phyloP scores from a whole-genome alignment of 768 basidiomycete genomes.

The Russula griseocarnosa region DNA sequence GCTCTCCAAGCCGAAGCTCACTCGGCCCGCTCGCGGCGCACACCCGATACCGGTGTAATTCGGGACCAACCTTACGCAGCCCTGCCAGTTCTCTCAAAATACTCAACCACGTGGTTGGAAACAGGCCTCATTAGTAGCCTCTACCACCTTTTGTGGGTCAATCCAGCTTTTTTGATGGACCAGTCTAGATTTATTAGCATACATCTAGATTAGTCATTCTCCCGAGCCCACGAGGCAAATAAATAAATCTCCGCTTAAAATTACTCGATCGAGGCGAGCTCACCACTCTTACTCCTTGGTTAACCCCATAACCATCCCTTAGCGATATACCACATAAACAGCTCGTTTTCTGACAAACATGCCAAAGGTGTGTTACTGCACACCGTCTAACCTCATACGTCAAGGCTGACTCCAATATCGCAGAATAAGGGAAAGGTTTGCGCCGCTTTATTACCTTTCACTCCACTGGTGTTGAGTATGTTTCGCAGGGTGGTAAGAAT shows the following conservation, averaged over 20 bases:
- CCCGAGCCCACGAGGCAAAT: no score
- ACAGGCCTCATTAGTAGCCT: no score
- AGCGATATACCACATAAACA: neutral
- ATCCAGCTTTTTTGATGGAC: no score
- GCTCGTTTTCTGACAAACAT: slow-evolving; percentile 5
- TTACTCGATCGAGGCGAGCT: neutral
- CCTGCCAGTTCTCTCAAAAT: no score
- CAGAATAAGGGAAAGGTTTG: slow-evolving; percentile 77
- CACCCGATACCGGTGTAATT: no score
- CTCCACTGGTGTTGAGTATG: slow-evolving; percentile 15
- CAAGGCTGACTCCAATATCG: neutral
- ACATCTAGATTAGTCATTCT: no score
- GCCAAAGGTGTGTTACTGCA: slow-evolving; percentile 22
- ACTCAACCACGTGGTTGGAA: no score
- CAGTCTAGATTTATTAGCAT: no score
- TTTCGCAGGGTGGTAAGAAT: slow-evolving; percentile 91
- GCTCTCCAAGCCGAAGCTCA: neutral
- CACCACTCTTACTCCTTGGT: neutral
- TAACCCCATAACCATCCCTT: neutral
- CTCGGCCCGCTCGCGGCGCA: neutral
- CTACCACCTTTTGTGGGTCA: no score
- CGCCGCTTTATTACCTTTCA: neutral
- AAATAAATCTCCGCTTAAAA: slow-evolving; percentile 20
- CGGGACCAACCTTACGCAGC: no score
- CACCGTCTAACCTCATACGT: neutral